A percentile compares a stretch with the other conserved stretches of the same genome.
phyloP scores from a whole-genome alignment of 129 eudicot genomes.

The Flaveria sonorensis region DNA sequence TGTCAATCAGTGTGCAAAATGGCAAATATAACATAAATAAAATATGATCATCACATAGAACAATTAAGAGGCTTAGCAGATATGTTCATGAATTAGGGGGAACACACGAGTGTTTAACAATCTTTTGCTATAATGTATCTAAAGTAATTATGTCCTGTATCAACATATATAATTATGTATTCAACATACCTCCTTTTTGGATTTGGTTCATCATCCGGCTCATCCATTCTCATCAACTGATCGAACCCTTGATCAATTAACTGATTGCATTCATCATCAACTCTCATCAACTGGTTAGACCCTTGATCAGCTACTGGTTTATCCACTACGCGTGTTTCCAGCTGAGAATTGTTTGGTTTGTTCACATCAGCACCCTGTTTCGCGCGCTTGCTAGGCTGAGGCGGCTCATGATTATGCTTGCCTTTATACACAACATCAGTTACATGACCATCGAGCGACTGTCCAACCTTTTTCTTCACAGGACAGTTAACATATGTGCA shows the following conservation, averaged over 20 bases:
- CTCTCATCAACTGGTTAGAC: neutral
- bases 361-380: constrained; percentile 49
- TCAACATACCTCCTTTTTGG: constrained; percentile 72
- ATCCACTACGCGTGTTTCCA: neutral
- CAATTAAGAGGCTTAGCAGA: too few relatives aligned
- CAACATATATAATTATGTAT: too few relatives aligned
- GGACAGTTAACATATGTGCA: constrained; percentile 73
- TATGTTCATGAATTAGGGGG: too few relatives aligned
- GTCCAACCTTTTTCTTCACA: constrained; percentile 88
- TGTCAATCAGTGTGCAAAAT: constrained; percentile 15
- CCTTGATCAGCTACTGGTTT: constrained; percentile 20
- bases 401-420: constrained; percentile 79
- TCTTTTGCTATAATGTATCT: neutral
- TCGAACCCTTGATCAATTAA: neutral
- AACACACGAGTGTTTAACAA: neutral
- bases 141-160: neutral
- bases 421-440: constrained; percentile 86
- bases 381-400: constrained; percentile 52
- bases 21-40: neutral
- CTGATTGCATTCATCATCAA: constrained; percentile 33
- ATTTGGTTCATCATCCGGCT: constrained; percentile 65
- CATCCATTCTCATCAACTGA: constrained; percentile 23
- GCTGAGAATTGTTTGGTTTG: constrained; percentile 32
- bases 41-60: neutral
- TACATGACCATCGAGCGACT: constrained; percentile 66